Base-by-base conservation (phyloP, 305 asterid species). In the Plantago rigida region DNA sequence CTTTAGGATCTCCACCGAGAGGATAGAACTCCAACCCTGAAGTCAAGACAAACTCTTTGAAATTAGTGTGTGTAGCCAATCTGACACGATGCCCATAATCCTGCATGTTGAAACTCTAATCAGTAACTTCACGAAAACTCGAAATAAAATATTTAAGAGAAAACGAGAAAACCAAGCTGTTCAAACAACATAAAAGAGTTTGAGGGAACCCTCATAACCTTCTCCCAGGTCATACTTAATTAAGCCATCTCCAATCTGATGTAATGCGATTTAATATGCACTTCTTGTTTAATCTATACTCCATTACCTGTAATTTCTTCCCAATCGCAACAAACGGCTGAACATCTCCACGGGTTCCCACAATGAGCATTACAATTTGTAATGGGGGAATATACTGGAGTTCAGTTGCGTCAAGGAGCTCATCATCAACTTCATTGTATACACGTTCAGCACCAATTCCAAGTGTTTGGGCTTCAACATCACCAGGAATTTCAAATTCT, bases 21-120 rank as follows among this genome's bases (percentile, higher is more conserved):
- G 98, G 96, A 83, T 86, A 86, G 73, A 91, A 91, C 77, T 91
- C 98, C 89, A 91, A 78, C 49, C 98, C 96, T 60, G 96, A 76
- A 51, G 95, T 77, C 87, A 91, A 65, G 68, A 91, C 98, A 77
- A 91, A 91, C 85, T 87, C 98, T 75, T 84, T 87, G 75, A 87
- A 91, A 79, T 91, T 91, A 74, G 93, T 83, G 77, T 91, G 98
- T 66, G 93, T 87, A 39, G 98, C 98, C 81, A 87, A 78, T 77
- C 98, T 82, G 51, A 91, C 94, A 66, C 95, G 94, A 70, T 91
- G 96, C 5, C 96, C 96, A 67, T 80, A 91, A 64, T 91, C 98
- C 98, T 91, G 92, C 92, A 86, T 65, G 65, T 62, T 68, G 73
- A 41, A 45, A 74, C 62, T 70, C 46, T 67, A 66, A 67, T 79